Conservation (phyloP, 164 flowering plant genomes). For the Stephania cephalantha region DNA sequence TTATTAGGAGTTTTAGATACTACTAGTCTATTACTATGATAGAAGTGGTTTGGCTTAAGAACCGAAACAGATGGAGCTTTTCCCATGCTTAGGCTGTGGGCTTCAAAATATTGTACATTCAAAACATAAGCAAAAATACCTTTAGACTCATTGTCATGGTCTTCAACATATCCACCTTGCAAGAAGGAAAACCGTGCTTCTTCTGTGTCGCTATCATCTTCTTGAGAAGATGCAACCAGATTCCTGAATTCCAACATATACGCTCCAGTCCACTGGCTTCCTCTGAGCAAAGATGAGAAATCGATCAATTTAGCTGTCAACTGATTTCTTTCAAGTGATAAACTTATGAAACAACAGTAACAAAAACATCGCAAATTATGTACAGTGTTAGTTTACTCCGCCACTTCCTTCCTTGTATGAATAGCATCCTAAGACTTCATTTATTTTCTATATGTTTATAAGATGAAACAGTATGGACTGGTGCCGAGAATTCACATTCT, state of each 20-base stretch:
- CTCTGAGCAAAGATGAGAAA: conserved; percentile 14
- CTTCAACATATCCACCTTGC: conserved; percentile 84
- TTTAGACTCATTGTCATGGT: conserved; percentile 8
- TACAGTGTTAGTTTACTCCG: not conserved
- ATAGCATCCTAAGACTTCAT: not conserved
- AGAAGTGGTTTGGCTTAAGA: too few relatives aligned
- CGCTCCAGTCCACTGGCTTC: conserved; percentile 87
- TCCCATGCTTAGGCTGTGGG: too few relatives aligned
- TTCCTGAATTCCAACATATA: conserved; percentile 73
- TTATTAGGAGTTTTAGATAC: too few relatives aligned
- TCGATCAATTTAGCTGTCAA: not conserved
- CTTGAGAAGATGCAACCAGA: conserved; percentile 39
- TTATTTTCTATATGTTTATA: not conserved
- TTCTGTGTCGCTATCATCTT: conserved; percentile 24
- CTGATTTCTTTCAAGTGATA: not conserved
- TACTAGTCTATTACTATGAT: too few relatives aligned
- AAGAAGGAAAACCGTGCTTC: conserved; percentile 90
- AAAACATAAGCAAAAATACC: too few relatives aligned
- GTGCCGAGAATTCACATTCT: too few relatives aligned
- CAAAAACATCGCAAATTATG: not conserved
- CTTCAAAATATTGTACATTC: too few relatives aligned
- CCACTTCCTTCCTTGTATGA: not conserved
- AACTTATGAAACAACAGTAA: not conserved
- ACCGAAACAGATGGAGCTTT: too few relatives aligned
- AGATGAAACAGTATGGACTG: too few relatives aligned